Conservation (phyloP, 139 green algal genomes). For the Coelastrella sp. region DNA sequence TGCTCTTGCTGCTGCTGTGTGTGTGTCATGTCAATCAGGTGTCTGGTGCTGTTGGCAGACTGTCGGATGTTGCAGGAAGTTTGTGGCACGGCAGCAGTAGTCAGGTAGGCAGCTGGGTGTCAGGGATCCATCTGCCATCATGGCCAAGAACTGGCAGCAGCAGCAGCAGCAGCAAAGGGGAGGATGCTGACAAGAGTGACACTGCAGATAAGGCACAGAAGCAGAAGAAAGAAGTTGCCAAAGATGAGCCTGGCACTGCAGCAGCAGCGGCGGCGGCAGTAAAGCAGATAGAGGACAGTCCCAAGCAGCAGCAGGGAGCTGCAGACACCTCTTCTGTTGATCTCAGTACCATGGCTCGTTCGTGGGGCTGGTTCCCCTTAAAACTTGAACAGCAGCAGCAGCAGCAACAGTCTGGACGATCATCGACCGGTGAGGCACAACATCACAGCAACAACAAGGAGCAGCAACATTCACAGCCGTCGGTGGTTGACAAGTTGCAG, state of each 20-base stretch:
- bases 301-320: neutral
- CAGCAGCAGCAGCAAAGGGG: slow-evolving; percentile 25
- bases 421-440: too few species aligned
- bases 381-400: slow-evolving; percentile 22
- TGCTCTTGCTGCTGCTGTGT: neutral
- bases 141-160: neutral
- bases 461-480: slow-evolving; percentile 2
- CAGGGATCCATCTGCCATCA: neutral
- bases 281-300: neutral
- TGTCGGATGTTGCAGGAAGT: slow-evolving; percentile 11
- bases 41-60: neutral
- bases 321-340: neutral
- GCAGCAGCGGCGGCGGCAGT: slow-evolving; percentile 2
- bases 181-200: neutral
- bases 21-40: neutral
- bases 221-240: neutral
- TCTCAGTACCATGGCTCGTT: neutral
- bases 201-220: neutral
- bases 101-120: neutral
- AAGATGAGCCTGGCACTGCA: neutral
- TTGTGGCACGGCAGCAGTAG: slow-evolving; percentile 29
- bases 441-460: slow-evolving; percentile 22
- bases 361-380: neutral
- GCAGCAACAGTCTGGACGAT: too few species aligned
- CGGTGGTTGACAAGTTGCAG: too few species aligned